Evolutionary conservation across 768 basidiomycete genomes (phyloP), one percentile per base, ranked within the genome.

Genomic region (Russula compacta): DNA sequence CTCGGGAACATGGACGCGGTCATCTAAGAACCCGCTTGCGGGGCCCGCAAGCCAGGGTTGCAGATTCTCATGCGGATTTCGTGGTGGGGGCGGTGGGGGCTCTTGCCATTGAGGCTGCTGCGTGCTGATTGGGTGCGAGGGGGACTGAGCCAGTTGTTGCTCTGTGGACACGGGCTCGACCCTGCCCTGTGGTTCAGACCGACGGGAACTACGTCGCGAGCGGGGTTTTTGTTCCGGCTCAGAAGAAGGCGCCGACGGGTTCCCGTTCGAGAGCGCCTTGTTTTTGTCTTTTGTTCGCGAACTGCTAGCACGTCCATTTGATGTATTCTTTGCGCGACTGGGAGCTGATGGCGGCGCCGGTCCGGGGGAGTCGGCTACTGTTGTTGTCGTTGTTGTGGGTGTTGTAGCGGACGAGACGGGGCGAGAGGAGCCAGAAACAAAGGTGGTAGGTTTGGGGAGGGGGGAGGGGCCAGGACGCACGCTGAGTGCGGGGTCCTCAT

Each of bases 31-130:
- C 15, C 53, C 64, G 14, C 64, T 65, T 14, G 64, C 64, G 38
- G 64, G 65, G 24, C 65, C 63, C n/a, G 65, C 65, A 15, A 66
- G 63, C 59, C 63, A 61, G n/a, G 56, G 61, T 46, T 63, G 61
- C 6, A 52, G 17, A 40, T 58, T 49, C 33, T 56, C 42, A 29
- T 62, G 61, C 35, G 46, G 24, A 11, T 44, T 54, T 21, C 46
- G 57, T 54, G 61, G 46, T 21, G 56, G 46, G 9, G 46, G 33
- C 24, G 32, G 21, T 32, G 44, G 33, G 19, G 46, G 39, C 7
- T 53, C 61, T 39, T 63, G 56, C 61, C 56, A 53, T 9, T 49
- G 61, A 36, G 47, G 39, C 24, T 63, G 61, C 33, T 63, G 56
- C 12, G 10, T 46, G 33, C 51, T 44, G 33, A 51, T 47, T 19